A percentile compares a stretch with the other conserved stretches of the same genome.
Evolutionary conservation across 768 basidiomycete genomes (phyloP).

Genomic region (Tylopilus intermedius): DNA sequence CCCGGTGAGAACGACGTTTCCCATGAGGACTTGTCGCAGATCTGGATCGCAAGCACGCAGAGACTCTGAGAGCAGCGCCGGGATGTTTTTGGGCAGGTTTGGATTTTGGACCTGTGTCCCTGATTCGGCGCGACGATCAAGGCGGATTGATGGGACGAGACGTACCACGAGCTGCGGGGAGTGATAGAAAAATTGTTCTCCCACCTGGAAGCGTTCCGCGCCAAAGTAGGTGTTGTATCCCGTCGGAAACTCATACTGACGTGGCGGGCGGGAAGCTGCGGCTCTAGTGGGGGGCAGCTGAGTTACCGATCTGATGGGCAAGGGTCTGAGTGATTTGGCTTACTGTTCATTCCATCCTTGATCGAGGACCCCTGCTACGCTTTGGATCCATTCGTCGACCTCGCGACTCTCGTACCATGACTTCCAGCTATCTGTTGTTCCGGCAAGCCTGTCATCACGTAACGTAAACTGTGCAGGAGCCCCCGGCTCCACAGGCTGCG

Average conservation of each 20-base stretch:
- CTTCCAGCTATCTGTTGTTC: slow-evolving; percentile 79
- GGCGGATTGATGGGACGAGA: not conserved
- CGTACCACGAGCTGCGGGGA: slow-evolving; percentile 50
- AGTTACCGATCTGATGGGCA: not conserved
- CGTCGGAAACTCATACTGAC: slow-evolving; percentile 92
- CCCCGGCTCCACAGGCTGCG: slow-evolving; percentile 70
- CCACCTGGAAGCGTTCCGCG: slow-evolving; percentile 72
- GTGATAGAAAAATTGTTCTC: slow-evolving; percentile 88
- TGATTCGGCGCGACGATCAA: slow-evolving; percentile 7
- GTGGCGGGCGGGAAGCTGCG: slow-evolving; percentile 50
- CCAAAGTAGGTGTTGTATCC: slow-evolving; percentile 86
- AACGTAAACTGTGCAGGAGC: slow-evolving; percentile 61
- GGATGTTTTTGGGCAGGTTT: slow-evolving; percentile 69
- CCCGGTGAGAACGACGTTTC: slow-evolving; percentile 94
- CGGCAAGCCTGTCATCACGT: slow-evolving; percentile 66
- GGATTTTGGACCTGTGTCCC: slow-evolving; percentile 46
- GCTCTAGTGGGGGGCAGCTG: slow-evolving; percentile 36
- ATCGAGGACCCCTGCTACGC: slow-evolving; percentile 78
- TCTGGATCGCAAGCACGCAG: slow-evolving; percentile 88
- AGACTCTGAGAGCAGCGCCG: slow-evolving; percentile 69
- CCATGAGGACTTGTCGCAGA: slow-evolving; percentile 81
- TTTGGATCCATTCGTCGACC: slow-evolving; percentile 92
- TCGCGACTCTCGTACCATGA: slow-evolving; percentile 75
- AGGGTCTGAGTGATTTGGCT: slow-evolving; percentile 20
- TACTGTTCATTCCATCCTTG: slow-evolving; percentile 88